Evolutionary conservation across 805 yeast species (phyloP).

Genomic region (Ogataea nonfermentans): DNA sequence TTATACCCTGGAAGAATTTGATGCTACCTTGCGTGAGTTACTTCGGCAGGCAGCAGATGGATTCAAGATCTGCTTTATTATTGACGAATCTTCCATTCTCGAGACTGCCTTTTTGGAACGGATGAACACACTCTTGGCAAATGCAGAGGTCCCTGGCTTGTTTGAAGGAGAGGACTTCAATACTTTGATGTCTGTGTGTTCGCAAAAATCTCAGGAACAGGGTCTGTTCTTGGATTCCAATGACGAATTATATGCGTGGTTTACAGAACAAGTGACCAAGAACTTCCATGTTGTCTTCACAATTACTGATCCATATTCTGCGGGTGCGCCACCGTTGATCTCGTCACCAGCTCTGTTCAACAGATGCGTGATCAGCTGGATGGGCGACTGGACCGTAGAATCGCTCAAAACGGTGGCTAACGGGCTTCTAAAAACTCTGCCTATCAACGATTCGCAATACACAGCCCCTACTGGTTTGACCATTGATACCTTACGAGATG

Average conservation of each 20-base stretch:
- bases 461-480: conserved; percentile 31
- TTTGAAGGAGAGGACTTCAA: conserved; percentile 72
- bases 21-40: conserved; percentile 53
- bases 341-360: conserved; percentile 88
- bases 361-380: conserved; percentile 84
- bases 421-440: conserved; percentile 33
- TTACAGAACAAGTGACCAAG: conserved; percentile 58
- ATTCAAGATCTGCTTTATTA: conserved; percentile 63
- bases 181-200: conserved; percentile 51
- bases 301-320: conserved; percentile 50
- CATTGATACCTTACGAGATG: conserved; percentile 28
- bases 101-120: conserved; percentile 82
- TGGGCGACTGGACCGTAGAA: conserved; percentile 73
- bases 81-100: conserved; percentile 76
- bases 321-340: conserved; percentile 43
- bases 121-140: conserved; percentile 91
- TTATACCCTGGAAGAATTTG: conserved; percentile 65
- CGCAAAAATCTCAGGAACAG: conserved; percentile 52
- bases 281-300: conserved; percentile 85
- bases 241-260: conserved; percentile 75
- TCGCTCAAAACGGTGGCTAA: conserved; percentile 52
- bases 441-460: conserved; percentile 51
- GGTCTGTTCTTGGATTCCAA: conserved; percentile 65
- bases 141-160: conserved; percentile 88
- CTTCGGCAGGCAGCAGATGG: conserved; percentile 50